Conservation (phyloP, 2,329 filamentous ascomycete species). For the Zasmidium cellare region DNA sequence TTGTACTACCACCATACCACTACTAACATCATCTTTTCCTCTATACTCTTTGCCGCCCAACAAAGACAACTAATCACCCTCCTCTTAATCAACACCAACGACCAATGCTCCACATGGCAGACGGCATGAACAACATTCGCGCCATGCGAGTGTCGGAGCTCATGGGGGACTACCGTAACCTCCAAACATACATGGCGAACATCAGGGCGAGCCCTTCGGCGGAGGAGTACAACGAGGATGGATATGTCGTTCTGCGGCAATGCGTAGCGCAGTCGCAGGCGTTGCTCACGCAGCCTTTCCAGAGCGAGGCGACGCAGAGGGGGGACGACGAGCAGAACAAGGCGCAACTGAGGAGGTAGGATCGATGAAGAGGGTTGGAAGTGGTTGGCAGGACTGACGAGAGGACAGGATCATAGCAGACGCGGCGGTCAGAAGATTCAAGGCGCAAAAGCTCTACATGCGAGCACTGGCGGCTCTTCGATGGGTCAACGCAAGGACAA, state of each 20-base stretch:
- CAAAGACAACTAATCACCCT: neutral
- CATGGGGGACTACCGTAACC: constrained; percentile 63
- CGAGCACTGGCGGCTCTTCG: constrained; percentile 58
- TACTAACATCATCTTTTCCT: constrained; percentile 2
- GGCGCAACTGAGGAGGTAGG: neutral
- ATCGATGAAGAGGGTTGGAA: neutral
- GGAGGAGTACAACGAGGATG: constrained; percentile 60
- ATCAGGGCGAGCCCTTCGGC: constrained; percentile 52
- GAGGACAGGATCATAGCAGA: constrained; percentile 58
- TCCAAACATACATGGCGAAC: constrained; percentile 60
- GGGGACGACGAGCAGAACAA: neutral
- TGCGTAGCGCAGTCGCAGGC: constrained; percentile 56
- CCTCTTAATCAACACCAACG: neutral
- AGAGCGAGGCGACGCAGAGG: constrained; percentile 2
- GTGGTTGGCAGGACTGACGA: constrained; percentile 3
- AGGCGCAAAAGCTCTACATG: constrained; percentile 62
- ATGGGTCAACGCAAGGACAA: constrained; percentile 58
- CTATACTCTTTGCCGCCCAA: constrained; percentile 4
- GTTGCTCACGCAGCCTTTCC: constrained; percentile 56
- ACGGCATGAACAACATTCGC: constrained; percentile 64
- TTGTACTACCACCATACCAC: neutral
- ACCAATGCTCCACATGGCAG: constrained; percentile 47
- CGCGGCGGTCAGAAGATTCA: constrained; percentile 60
- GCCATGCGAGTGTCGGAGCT: constrained; percentile 64
- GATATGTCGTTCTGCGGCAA: constrained; percentile 58